Base-by-base conservation (phyloP, 2,329 filamentous ascomycete species). In the Massarina eburnea region DNA sequence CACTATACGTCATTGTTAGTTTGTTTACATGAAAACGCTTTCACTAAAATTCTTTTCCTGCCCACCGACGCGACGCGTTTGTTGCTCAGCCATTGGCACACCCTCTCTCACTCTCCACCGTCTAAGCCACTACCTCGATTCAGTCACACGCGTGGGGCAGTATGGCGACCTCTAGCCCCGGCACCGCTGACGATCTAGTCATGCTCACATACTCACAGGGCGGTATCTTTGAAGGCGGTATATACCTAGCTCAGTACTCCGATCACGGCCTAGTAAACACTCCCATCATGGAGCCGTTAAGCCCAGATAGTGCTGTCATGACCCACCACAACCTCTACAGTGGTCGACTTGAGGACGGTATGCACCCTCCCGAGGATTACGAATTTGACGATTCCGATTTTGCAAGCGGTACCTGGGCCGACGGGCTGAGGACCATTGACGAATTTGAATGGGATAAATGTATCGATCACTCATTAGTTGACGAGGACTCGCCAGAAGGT, bases 381-480 rank as follows among this genome's bases (percentile, higher is more conserved):
- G 32, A 45, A 4, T 49, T 55, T 29, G 18, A 32, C 41, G 3
- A 18, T 14, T 5, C 5, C 6, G 17, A 41, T n/a, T 49, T 48
- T 9, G 26, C 8, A 7, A 32, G 17, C 5, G 44, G 34, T 15
- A 49, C 40, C 7, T 64, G 60, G 61, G 36, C 54, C 18, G 60
- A 64, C 1, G 57, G 55, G 3, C 29, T 54, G 7, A 39, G 52
- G 17, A 46, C 43, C 4, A 66, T 66, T 38, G 59, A 61, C 2
- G 46, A 51, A 1, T 63, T 59, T 17, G 57, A 64, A 29, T 65
- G 63, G 62, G 20, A n/a, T n/a, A n/a, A 17, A 29, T 8, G 14
- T 8, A 14, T 29, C 14, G 26, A 8, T 8, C 14, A 29, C 14
- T 14, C 26, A n/a, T n/a, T n/a, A 12, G 20, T 12, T 3, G 18